phyloP scores from a whole-genome alignment of 2,329 filamentous ascomycete genomes.

The Ceratocystis harringtonii region DNA sequence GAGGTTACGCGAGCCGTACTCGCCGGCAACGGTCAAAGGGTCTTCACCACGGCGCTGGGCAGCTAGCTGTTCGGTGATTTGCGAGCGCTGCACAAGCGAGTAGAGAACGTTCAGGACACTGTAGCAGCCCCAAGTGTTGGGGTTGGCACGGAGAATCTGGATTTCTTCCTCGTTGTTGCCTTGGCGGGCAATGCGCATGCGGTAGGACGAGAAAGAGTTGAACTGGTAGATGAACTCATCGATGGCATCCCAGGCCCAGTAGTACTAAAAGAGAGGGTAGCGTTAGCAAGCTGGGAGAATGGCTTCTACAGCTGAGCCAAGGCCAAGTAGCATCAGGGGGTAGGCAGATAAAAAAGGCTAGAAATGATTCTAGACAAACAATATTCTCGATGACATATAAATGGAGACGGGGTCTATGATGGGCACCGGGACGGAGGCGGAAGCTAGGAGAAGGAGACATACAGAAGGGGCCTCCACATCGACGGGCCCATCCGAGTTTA shows the following conservation, averaged over 20 bases:
- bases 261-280: constrained; percentile 49
- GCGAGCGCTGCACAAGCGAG: constrained; percentile 93
- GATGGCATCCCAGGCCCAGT: constrained; percentile 99
- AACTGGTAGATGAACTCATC: constrained; percentile 99
- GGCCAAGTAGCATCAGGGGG: not conserved
- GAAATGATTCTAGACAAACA: too few species aligned
- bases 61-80: constrained; percentile 93
- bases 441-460: constrained; percentile 29
- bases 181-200: constrained; percentile 74
- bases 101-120: constrained; percentile 98
- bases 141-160: constrained; percentile 81
- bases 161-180: constrained; percentile 83
- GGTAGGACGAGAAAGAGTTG: constrained; percentile 97
- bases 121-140: constrained; percentile 99
- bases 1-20: constrained; percentile 85
- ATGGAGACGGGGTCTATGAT: too few species aligned
- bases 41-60: constrained; percentile 94
- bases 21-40: constrained; percentile 70
- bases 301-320: too few species aligned
- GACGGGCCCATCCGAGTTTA: constrained; percentile 98
- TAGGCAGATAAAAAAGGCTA: not conserved
- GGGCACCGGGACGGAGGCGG: not conserved
- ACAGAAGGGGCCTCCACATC: constrained; percentile 94
- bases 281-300: constrained; percentile 6
- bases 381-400: too few species aligned